Evolutionary conservation across 257 asterid genomes (phyloP), one percentile per base, ranked within the genome.

Genomic region (Echium plantagineum): DNA sequence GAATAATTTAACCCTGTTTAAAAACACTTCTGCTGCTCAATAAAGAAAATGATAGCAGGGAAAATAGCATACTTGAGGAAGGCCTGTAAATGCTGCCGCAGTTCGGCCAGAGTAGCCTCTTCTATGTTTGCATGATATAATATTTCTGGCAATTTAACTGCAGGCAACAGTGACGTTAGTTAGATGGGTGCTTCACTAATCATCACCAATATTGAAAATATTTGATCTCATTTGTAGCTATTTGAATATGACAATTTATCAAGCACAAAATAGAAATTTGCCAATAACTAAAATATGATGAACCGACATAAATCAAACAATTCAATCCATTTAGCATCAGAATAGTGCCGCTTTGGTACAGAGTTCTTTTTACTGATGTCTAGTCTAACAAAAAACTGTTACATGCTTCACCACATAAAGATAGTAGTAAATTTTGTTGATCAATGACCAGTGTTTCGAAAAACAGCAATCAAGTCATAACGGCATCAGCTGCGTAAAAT

Each of bases 91-190:
- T 65, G 63, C 64, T 75, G 81, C 63, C 77, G 84, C 56, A 87
- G 72, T 71, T 79, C 82, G 7, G 64, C 49, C 46, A 74, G 59
- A 17, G 85, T 70, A 46, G 69, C 80, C 59, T 30, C 80, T 60
- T 82, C 85, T 62, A 85, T 81, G 48, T 59, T 71, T 54, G 77
- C 68, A 20, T 55, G 35, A 24, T 76, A 69, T 52, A 82, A 80
- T 75, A 83, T 63, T 71, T 87, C 85, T 0, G 94, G 96, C 69
- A 85, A 70, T 75, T 87, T 87, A 62, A 87, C 94, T 87, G 83
- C 64, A 66, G 49, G 66, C 26, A 69, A 62, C 68, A 62, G 9
- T 10, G 56, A 63, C 55, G 8, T 24, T n/a, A 48, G 20, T 56
- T 22, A 56, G 38, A 38, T 7, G 24, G 8, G 24, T 53, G 57